These are phyloP conservation scores for Saccharomycopsis fermentans DNA, from an alignment of 805 yeast species.

Conservation along the genomic window DNA sequence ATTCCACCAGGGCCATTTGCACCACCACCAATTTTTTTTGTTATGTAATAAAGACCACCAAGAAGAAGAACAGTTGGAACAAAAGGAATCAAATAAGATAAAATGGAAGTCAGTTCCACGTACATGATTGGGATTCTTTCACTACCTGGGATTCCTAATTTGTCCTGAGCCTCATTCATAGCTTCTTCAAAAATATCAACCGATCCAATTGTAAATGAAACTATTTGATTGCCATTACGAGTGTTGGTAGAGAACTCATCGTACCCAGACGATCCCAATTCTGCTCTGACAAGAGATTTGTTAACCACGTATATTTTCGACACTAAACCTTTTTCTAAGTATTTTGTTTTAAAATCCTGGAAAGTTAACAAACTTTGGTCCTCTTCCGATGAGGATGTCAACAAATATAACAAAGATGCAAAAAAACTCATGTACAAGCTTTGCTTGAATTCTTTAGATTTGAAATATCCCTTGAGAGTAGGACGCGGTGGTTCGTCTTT, in stretches of 20 bases:
- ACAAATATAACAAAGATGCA: slow-evolving; percentile 28
- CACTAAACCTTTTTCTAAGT: slow-evolving; percentile 70
- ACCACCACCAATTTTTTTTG: slow-evolving; percentile 33
- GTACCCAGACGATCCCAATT: slow-evolving; percentile 28
- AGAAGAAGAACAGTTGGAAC: slow-evolving; percentile 72
- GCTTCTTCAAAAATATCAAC: slow-evolving; percentile 79
- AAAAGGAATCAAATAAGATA: slow-evolving; percentile 57
- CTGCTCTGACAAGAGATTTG: slow-evolving; percentile 61
- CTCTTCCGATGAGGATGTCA: slow-evolving; percentile 19
- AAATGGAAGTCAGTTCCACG: slow-evolving; percentile 54
- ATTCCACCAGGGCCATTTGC: slow-evolving; percentile 56
- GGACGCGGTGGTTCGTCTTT: slow-evolving; percentile 22
- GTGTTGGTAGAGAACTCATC: slow-evolving; percentile 25
- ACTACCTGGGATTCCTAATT: slow-evolving; percentile 51
- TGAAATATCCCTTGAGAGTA: slow-evolving; percentile 29
- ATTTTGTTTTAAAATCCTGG: slow-evolving; percentile 79
- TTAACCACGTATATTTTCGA: slow-evolving; percentile 65
- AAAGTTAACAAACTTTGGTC: slow-evolving; percentile 37
- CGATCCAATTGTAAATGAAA: slow-evolving; percentile 79
- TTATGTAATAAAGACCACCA: slow-evolving; percentile 53
- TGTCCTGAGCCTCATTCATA: slow-evolving; percentile 62
- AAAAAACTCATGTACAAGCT: slow-evolving; percentile 31
- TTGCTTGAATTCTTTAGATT: slow-evolving; percentile 33
- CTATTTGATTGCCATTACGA: slow-evolving; percentile 28
- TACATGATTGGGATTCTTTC: slow-evolving; percentile 74